A percentile compares a stretch with the other conserved stretches of the same genome.
Evolutionary conservation across 257 asterid genomes (phyloP).

Genomic region (Henckelia pumila): DNA sequence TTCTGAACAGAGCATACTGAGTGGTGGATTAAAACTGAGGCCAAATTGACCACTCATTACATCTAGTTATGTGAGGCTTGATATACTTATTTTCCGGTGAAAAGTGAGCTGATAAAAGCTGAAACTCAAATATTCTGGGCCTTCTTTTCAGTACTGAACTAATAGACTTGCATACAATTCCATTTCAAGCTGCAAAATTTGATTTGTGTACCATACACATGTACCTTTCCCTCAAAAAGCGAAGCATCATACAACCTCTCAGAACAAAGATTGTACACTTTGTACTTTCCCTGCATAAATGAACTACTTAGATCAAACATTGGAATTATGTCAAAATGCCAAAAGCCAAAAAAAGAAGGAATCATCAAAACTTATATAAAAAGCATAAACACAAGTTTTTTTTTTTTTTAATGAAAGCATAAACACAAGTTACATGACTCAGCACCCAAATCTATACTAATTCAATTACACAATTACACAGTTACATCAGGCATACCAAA

Average conservation of each 20-base stretch:
- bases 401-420: too few species aligned
- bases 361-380: too few species aligned
- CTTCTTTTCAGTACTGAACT: constrained; percentile 16
- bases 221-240: constrained; percentile 93
- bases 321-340: constrained; percentile 15
- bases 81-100: not conserved
- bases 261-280: constrained; percentile 96
- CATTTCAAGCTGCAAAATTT: constrained; percentile 12
- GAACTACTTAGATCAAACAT: constrained; percentile 7
- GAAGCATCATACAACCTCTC: constrained; percentile 96
- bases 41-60: constrained; percentile 7
- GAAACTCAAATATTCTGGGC: constrained; percentile 13
- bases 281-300: constrained; percentile 77
- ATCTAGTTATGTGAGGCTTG: not conserved
- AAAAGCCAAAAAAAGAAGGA: too few species aligned
- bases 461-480: not conserved
- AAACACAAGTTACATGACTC: constrained; percentile 4
- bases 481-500: not conserved
- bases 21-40: constrained; percentile 6
- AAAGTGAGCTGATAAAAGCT: constrained; percentile 13
- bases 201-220: constrained; percentile 9
- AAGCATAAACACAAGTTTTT: too few species aligned
- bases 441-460: not conserved
- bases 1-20: not conserved
- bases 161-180: constrained; percentile 10